A percentile compares a stretch with the other conserved stretches of the same genome.
Conservation (phyloP, 352 stramenopile species). For the Thalassiosira oceanica region DNA sequence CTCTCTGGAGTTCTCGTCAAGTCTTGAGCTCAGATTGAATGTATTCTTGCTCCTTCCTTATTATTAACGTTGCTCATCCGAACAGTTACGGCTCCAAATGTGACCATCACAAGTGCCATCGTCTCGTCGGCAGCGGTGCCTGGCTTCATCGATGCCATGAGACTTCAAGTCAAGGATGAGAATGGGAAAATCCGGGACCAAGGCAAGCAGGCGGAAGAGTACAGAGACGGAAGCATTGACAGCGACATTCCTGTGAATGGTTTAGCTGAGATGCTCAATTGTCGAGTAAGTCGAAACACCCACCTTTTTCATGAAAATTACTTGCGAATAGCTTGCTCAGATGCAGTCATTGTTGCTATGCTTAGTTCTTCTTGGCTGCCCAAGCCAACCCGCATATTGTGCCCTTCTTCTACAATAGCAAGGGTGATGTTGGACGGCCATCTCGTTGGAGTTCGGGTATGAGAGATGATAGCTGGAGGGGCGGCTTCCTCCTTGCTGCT, state of each 20-base stretch:
- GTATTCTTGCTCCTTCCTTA: too few species aligned
- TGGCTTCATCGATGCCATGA: conserved; percentile 76
- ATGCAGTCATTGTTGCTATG: too few species aligned
- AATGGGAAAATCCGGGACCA: conserved; percentile 58
- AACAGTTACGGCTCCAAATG: conserved; percentile 79
- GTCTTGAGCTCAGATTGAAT: too few species aligned
- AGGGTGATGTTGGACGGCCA: conserved; percentile 76
- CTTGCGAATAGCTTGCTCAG: too few species aligned
- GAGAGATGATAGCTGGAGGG: conserved; percentile 71
- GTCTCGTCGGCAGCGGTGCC: conserved; percentile 80
- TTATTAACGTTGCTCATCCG: too few species aligned
- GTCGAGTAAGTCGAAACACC: too few species aligned
- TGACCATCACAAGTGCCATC: conserved; percentile 78
- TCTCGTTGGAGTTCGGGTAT: conserved; percentile 76
- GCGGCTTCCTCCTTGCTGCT: conserved; percentile 77
- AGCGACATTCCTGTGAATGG: conserved; percentile 79
- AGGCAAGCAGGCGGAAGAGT: conserved; percentile 46
- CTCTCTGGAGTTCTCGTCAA: too few species aligned
- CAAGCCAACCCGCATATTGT: conserved; percentile 84
- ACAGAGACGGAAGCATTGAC: conserved; percentile 80
- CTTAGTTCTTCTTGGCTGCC: conserved; percentile 79
- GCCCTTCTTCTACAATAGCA: conserved; percentile 81
- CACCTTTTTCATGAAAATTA: too few species aligned
- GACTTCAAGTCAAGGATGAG: conserved; percentile 76
- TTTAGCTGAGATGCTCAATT: conserved; percentile 83